Percentiles rank a stretch among this genome's conserved stretches.
These are phyloP conservation scores for Apiotrichum siamense DNA, from an alignment of 1,284 basidiomycete species.

Conservation along the genomic window DNA sequence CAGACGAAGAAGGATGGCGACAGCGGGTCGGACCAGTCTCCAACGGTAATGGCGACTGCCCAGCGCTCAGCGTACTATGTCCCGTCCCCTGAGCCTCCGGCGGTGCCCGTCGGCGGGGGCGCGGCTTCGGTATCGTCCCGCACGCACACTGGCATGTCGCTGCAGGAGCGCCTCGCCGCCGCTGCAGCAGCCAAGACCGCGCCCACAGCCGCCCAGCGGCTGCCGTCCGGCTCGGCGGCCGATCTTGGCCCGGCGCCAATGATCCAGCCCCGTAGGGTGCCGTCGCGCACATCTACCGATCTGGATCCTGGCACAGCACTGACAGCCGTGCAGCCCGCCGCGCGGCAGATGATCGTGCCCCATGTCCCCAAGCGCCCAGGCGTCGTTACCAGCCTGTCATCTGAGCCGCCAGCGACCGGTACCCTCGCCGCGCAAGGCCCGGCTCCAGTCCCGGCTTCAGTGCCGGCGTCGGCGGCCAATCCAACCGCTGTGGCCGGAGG, in stretches of 20 bases:
- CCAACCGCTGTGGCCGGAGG: too few relatives aligned
- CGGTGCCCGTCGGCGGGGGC: too few relatives aligned
- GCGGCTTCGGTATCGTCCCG: too few relatives aligned
- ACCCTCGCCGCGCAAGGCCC: neutral
- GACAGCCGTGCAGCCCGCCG: constrained; percentile 24
- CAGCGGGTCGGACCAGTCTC: constrained; percentile 10
- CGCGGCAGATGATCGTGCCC: constrained; percentile 38
- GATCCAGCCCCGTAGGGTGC: neutral
- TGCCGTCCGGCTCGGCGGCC: neutral
- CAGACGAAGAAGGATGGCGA: constrained; percentile 9
- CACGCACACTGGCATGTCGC: constrained; percentile 1
- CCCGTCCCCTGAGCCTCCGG: constrained; percentile 25
- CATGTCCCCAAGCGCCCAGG: constrained; percentile 40
- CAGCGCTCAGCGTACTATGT: constrained; percentile 21
- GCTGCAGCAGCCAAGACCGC: constrained; percentile 20
- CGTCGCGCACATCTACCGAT: too few relatives aligned
- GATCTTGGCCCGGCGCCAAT: neutral
- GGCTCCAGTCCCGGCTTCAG: neutral
- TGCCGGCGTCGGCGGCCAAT: too few relatives aligned
- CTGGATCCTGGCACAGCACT: neutral
- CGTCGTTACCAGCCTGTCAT: constrained; percentile 30
- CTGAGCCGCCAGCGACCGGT: neutral
- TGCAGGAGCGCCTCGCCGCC: constrained; percentile 38
- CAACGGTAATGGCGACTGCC: neutral
- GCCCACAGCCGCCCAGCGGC: neutral